Percentiles rank a stretch among this genome's conserved stretches.
These are phyloP conservation scores for Breynia disticha DNA, from an alignment of 441 rosid genomes.

Conservation along the genomic window DNA sequence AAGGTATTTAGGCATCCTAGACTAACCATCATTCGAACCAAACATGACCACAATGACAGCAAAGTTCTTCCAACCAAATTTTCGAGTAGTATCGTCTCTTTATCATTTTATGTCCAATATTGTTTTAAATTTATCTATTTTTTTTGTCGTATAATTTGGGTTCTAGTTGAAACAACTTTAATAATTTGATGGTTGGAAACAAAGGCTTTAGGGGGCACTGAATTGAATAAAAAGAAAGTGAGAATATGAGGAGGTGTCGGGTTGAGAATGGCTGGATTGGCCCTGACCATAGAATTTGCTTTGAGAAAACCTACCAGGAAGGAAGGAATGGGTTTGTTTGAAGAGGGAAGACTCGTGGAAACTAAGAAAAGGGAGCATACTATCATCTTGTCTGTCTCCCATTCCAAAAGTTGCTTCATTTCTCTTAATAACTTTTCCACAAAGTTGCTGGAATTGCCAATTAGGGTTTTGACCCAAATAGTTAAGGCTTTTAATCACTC, in stretches of 20 bases:
- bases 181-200: not conserved
- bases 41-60: too few relatives aligned
- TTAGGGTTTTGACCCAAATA: too few relatives aligned
- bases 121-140: too few relatives aligned
- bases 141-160: too few relatives aligned
- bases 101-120: too few relatives aligned
- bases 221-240: slow-evolving; percentile 9
- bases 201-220: not conserved
- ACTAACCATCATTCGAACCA: too few relatives aligned
- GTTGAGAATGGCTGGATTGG: slow-evolving; percentile 4
- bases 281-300: slow-evolving; percentile 42
- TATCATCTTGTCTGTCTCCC: not conserved
- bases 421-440: not conserved
- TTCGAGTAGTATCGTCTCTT: too few relatives aligned
- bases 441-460: slow-evolving; percentile 15
- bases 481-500: too few relatives aligned
- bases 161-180: too few relatives aligned
- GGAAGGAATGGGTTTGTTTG: slow-evolving; percentile 4
- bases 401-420: not conserved
- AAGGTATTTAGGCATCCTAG: too few relatives aligned
- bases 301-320: slow-evolving; percentile 10
- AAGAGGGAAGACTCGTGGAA: slow-evolving; percentile 1
- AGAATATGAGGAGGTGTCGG: too few relatives aligned
- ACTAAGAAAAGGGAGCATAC: slow-evolving; percentile 12
- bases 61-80: too few relatives aligned